These are phyloP conservation scores for Striga hermonthica DNA, from an alignment of 305 asterid species.

Conservation along the genomic window DNA sequence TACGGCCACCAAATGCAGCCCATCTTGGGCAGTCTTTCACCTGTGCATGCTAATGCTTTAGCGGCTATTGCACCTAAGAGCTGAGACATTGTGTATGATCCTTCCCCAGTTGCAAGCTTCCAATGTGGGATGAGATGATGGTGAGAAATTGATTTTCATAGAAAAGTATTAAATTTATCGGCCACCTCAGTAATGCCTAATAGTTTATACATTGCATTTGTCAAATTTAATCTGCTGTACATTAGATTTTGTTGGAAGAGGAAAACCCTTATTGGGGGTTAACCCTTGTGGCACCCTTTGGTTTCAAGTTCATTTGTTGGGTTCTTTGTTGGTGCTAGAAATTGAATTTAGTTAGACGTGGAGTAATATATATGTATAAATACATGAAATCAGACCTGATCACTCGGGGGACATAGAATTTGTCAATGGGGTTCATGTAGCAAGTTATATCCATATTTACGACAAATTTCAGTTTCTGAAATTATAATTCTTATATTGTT, in stretches of 20 bases:
- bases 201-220: not conserved
- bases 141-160: conserved; percentile 22
- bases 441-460: no score
- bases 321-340: no score
- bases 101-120: conserved; percentile 28
- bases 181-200: not conserved
- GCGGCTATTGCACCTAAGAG: conserved; percentile 78
- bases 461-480: no score
- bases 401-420: no score
- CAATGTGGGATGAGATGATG: conserved; percentile 26
- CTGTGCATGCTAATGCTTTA: conserved; percentile 82
- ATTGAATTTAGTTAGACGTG: no score
- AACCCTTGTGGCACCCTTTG: no score
- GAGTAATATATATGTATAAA: no score
- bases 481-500: not conserved
- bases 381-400: no score
- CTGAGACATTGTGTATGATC: conserved; percentile 41
- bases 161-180: conserved; percentile 37
- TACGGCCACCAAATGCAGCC: conserved; percentile 96
- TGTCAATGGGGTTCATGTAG: no score
- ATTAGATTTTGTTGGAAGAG: not conserved
- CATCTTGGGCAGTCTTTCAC: conserved; percentile 77
- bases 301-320: no score
- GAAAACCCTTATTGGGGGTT: not conserved
- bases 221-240: no score